These are phyloP conservation scores for Phymatotrichopsis omnivora DNA, from an alignment of 2,329 filamentous ascomycete species.

Conservation along the genomic window DNA sequence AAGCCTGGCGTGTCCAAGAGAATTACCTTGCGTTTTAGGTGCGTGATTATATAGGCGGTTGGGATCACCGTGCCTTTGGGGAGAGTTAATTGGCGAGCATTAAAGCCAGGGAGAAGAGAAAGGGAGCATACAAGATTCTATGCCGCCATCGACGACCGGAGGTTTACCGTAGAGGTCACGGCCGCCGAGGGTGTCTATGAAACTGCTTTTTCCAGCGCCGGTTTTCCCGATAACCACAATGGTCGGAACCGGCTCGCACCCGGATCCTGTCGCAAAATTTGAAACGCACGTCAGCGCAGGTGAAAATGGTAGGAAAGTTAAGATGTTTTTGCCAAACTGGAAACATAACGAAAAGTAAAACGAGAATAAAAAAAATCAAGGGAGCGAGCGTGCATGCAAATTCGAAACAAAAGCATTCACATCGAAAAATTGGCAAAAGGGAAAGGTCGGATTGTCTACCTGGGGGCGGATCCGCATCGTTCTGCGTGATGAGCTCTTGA, in stretches of 20 bases:
- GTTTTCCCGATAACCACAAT: constrained; percentile 32
- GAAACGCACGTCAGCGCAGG: too few species aligned
- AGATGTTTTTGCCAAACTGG: too few species aligned
- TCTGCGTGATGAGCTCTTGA: too few species aligned
- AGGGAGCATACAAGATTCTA: constrained; percentile 11
- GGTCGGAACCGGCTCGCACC: neutral
- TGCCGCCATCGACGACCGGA: constrained; percentile 7
- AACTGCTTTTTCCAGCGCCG: constrained; percentile 30
- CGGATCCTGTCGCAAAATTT: too few species aligned
- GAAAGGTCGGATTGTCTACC: too few species aligned
- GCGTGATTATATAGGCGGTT: constrained; percentile 15
- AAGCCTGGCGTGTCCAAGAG: constrained; percentile 28
- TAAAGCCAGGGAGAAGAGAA: neutral
- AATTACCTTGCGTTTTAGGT: constrained; percentile 16
- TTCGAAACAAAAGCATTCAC: too few species aligned
- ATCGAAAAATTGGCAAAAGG: too few species aligned
- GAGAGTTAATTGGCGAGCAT: neutral
- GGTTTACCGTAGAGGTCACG: constrained; percentile 8
- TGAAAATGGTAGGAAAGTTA: too few species aligned
- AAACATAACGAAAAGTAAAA: too few species aligned
- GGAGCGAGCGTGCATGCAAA: too few species aligned
- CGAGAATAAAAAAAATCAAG: too few species aligned
- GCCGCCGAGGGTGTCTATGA: constrained; percentile 27
- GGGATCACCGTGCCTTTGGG: constrained; percentile 21
- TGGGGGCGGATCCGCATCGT: too few species aligned